A percentile compares a stretch with the other conserved stretches of the same genome.
phyloP scores from a whole-genome alignment of 75 land plant genomes.

The Selaginella moellendorffii region DNA sequence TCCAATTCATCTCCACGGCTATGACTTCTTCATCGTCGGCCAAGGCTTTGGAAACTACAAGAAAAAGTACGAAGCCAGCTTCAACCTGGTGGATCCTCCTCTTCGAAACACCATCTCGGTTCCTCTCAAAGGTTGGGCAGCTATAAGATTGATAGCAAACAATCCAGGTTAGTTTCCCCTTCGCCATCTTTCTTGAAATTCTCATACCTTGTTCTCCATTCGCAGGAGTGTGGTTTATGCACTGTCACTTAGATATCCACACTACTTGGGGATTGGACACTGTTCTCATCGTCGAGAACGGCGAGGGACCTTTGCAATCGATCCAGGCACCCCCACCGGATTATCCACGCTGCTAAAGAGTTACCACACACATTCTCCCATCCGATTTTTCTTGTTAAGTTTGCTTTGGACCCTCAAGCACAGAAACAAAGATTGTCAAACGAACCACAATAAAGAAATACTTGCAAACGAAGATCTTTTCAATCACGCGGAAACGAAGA shows the following conservation, averaged over 20 bases:
- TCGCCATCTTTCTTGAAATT: background rate
- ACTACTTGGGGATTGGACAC: background rate
- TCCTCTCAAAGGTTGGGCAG: slow-evolving; percentile 11
- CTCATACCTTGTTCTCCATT: too few species aligned
- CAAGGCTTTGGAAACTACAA: background rate
- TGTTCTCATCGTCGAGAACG: background rate
- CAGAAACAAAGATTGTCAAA: too few species aligned
- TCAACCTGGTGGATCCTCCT: slow-evolving; percentile 12
- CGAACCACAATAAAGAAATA: too few species aligned
- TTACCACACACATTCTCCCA: too few species aligned
- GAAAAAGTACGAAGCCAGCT: background rate
- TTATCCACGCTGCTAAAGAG: background rate
- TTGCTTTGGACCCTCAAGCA: too few species aligned
- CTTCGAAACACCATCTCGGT: background rate
- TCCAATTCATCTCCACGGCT: slow-evolving; percentile 77
- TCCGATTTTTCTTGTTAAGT: too few species aligned
- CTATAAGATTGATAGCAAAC: background rate
- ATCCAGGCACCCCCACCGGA: background rate
- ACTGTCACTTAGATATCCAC: background rate
- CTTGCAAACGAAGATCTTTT: too few species aligned
- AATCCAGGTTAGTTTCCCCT: slow-evolving; percentile 3
- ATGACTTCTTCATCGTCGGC: background rate
- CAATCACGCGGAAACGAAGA: too few species aligned
- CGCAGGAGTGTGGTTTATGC: background rate
- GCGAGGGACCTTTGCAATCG: background rate